These are phyloP conservation scores for Tetradesmus obliquus DNA, from an alignment of 139 green algal genomes.

Conservation along the genomic window DNA sequence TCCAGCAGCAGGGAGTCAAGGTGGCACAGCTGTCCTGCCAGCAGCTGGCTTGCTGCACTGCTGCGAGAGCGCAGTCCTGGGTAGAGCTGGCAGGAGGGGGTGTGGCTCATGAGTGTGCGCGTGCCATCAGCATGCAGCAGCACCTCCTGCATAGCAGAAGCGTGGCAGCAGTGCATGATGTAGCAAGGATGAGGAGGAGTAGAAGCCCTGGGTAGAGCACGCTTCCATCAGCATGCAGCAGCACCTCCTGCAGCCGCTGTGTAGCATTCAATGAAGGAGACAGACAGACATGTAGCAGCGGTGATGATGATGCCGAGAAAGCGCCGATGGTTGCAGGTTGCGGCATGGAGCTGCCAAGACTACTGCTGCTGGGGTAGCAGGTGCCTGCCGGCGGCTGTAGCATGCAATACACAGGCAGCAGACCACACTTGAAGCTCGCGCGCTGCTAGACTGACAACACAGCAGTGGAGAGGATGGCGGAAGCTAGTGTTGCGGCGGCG, in stretches of 20 bases:
- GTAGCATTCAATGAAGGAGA: no score
- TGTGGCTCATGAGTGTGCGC: neutral
- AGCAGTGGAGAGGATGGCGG: neutral
- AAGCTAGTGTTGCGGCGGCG: neutral
- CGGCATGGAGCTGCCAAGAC: no score
- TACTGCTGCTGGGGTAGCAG: no score
- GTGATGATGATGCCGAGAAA: no score
- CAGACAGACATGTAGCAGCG: no score
- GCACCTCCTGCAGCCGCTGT: neutral
- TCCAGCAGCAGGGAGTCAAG: slow-evolving; percentile 31
- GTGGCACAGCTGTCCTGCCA: slow-evolving; percentile 3
- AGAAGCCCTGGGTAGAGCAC: no score
- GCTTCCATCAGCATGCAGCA: neutral
- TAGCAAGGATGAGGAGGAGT: no score
- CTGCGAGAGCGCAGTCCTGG: neutral
- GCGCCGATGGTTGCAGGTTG: no score
- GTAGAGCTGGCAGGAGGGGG: neutral
- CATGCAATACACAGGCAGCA: neutral
- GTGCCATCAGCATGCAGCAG: slow-evolving; percentile 20
- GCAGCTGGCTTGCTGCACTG: neutral
- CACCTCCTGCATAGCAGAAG: slow-evolving; percentile 26
- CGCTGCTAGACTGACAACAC: neutral
- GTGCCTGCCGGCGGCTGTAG: no score
- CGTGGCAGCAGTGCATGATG: neutral
- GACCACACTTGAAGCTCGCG: neutral